Conservation (phyloP, 345 rosid genomes). For the Combretum micranthum region DNA sequence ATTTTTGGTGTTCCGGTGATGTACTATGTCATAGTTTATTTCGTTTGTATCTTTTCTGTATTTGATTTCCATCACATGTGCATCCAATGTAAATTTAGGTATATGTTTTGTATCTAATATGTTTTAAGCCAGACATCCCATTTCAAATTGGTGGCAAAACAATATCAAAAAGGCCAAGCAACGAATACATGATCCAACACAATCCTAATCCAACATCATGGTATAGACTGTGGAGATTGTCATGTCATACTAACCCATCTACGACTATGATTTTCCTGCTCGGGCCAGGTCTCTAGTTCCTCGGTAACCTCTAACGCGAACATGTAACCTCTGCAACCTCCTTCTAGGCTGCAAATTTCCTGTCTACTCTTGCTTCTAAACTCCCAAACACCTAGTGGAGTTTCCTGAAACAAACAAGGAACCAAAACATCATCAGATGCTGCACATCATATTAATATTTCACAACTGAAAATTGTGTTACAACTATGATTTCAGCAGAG, state of each 20-base stretch:
- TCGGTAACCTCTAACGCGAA: conserved; percentile 67
- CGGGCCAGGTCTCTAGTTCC: conserved; percentile 81
- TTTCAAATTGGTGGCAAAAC: too few species aligned
- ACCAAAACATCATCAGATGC: neutral
- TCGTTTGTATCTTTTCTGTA: too few species aligned
- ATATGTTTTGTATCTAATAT: too few species aligned
- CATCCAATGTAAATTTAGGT: too few species aligned
- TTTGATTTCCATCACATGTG: too few species aligned
- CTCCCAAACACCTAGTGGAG: conserved; percentile 61
- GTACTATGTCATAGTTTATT: too few species aligned
- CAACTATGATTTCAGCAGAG: neutral
- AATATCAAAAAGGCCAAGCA: too few species aligned
- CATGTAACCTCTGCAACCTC: conserved; percentile 60
- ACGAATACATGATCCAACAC: too few species aligned
- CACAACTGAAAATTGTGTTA: neutral
- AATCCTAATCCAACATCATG: neutral
- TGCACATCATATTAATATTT: neutral
- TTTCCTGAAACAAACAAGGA: conserved; percentile 35
- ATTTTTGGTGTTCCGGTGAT: too few species aligned
- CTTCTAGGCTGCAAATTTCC: conserved; percentile 24
- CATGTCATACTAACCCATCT: conserved; percentile 54
- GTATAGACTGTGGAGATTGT: neutral
- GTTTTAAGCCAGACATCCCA: too few species aligned
- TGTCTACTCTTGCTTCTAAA: conserved; percentile 58
- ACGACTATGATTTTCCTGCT: conserved; percentile 41